phyloP scores from a whole-genome alignment of 192 early-diverging fungal genomes.

The Rhizophagus prolifer region DNA sequence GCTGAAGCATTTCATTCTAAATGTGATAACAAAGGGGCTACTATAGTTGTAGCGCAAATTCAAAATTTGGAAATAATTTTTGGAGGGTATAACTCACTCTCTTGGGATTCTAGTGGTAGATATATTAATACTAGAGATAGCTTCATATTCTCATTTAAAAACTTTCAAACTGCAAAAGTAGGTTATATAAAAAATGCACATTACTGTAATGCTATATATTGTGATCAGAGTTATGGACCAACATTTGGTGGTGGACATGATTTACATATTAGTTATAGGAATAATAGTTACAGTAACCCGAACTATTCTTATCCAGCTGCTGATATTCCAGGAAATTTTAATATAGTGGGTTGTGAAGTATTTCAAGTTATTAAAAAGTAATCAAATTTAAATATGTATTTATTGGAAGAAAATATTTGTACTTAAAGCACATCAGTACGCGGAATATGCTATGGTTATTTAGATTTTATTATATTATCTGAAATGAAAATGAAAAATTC shows the following conservation, averaged over 20 bases:
- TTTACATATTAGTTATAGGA: neutral
- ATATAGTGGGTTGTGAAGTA: neutral
- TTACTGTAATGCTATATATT: neutral
- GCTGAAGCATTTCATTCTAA: neutral
- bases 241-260: neutral
- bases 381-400: too few relatives aligned
- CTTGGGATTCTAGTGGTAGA: neutral
- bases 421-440: too few relatives aligned
- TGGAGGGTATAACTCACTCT: constrained; percentile 6
- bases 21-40: neutral
- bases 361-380: too few relatives aligned
- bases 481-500: too few relatives aligned
- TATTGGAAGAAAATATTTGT: too few relatives aligned
- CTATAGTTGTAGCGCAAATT: constrained; percentile 1
- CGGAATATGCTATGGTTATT: too few relatives aligned
- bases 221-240: neutral
- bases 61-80: neutral
- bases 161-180: neutral
- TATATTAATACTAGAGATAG: neutral
- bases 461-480: too few relatives aligned
- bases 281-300: too few relatives aligned
- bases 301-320: neutral
- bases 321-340: neutral
- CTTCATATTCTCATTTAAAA: neutral
- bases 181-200: neutral